Evolutionary conservation across 1,139 yeast species (phyloP).

Genomic region (Kodamaea fungicola): DNA sequence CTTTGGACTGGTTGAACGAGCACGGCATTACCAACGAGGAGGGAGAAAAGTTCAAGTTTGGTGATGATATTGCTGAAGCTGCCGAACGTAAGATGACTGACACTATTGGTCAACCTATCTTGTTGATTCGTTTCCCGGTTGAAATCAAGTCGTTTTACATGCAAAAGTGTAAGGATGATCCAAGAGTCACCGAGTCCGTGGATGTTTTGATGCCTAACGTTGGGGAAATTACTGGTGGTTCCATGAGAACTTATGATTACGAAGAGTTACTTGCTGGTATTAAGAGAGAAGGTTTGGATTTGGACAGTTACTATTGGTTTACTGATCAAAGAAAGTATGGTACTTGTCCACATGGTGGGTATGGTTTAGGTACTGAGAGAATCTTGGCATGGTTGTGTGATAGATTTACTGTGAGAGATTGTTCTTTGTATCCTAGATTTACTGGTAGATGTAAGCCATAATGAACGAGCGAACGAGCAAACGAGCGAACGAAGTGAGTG

Average conservation of each 20-base stretch:
- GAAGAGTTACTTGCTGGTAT: constrained; percentile 87
- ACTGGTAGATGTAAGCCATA: constrained; percentile 96
- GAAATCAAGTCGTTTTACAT: constrained; percentile 97
- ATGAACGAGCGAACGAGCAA: neutral
- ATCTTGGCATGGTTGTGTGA: constrained; percentile 97
- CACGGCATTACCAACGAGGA: constrained; percentile 93
- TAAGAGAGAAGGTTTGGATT: constrained; percentile 84
- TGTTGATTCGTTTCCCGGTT: constrained; percentile 91
- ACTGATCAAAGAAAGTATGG: constrained; percentile 95
- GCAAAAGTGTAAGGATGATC: constrained; percentile 88
- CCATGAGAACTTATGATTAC: constrained; percentile 87
- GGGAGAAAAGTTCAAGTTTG: constrained; percentile 86
- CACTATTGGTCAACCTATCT: constrained; percentile 84
- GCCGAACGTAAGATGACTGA: constrained; percentile 99
- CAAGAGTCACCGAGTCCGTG: constrained; percentile 94
- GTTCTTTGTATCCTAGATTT: constrained; percentile 96
- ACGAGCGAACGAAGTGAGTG: too few species aligned
- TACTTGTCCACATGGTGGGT: constrained; percentile 98
- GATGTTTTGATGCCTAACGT: constrained; percentile 98
- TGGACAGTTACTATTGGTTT: constrained; percentile 89
- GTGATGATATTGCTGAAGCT: constrained; percentile 99
- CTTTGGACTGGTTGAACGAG: constrained; percentile 95
- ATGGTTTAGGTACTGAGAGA: constrained; percentile 97
- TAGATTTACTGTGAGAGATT: constrained; percentile 96
- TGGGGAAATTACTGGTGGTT: constrained; percentile 98